Evolutionary conservation across 148 eudicot genomes (phyloP).

Genomic region (Rheum nobile): DNA sequence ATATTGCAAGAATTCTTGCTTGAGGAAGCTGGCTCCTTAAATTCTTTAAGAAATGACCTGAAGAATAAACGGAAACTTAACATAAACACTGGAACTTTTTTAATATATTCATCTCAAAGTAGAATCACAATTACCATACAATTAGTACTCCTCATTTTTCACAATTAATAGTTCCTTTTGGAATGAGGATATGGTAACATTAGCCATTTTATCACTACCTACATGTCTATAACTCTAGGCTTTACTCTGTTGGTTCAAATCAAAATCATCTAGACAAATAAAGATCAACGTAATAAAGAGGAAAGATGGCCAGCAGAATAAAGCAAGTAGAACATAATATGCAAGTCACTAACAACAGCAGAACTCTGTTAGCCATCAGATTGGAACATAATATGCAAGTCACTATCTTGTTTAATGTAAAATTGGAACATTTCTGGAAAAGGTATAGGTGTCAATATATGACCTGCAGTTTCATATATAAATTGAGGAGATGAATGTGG

Average conservation of each 20-base stretch:
- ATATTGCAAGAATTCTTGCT: conserved; percentile 89
- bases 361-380: conserved; percentile 95
- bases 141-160: neutral
- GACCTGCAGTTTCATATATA: conserved; percentile 79
- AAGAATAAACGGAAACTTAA: conserved; percentile 9
- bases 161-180: neutral
- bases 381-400: conserved; percentile 28
- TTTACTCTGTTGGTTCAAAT: neutral
- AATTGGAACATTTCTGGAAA: neutral
- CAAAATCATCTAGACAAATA: neutral
- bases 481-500: conserved; percentile 49
- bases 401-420: neutral
- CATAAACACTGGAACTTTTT: neutral
- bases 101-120: neutral
- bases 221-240: neutral
- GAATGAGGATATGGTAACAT: neutral
- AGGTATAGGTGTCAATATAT: neutral
- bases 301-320: neutral
- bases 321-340: neutral
- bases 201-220: neutral
- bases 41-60: conserved; percentile 95
- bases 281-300: neutral
- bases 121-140: neutral
- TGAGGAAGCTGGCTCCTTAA: conserved; percentile 95
- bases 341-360: conserved; percentile 85